Evolutionary conservation across 305 asterid species (phyloP), one percentile per base, ranked within the genome.

Genomic region (Striga hermonthica): DNA sequence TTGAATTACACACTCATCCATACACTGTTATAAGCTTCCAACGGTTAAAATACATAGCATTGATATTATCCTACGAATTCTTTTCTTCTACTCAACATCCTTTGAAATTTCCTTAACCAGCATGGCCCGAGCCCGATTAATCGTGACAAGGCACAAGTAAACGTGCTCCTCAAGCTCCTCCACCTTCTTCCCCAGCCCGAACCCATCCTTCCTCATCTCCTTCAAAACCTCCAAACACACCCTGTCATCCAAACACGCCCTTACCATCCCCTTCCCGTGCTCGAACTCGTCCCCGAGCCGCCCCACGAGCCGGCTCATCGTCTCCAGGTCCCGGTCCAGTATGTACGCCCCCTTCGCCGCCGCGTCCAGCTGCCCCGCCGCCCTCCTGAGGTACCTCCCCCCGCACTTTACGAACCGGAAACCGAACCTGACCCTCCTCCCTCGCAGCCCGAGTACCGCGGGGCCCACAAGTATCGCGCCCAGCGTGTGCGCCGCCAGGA

Each of bases 111-210:
- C 91, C 14, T 72, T 81, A 6, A 84, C 74, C 66, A 91, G 79
- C 86, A 86, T 58, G 74, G 86, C 72, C 72, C 96, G 75, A 52
- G 91, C 87, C 31, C 87, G 76, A 78, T 91, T 84, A 45, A 91
- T 88, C 0, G 98, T 88, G 9, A 86, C 79, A 57, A 91, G 90
- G 50, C 94, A 88, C 49, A 88, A 70, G 60, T 82, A 88, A 2
- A 86, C 86, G 37, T 88, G 95, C 14, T 91, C 94, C 70, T 88
- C 87, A 44, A 91, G 86, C 85, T 88, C 98, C 39, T 84, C 90
- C 28, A 85, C 86, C 53, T 82, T 84, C 70, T 82, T 83, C 28
- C 69, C 75, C 39, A 88, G 76, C 65, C 86, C 96, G 45, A 74
- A 74, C 58, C 75, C 83, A 69, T 72, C 74, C 70, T 78, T 87